Base-by-base conservation (phyloP, 768 basidiomycete species). In the Termitomyces sp. region DNA sequence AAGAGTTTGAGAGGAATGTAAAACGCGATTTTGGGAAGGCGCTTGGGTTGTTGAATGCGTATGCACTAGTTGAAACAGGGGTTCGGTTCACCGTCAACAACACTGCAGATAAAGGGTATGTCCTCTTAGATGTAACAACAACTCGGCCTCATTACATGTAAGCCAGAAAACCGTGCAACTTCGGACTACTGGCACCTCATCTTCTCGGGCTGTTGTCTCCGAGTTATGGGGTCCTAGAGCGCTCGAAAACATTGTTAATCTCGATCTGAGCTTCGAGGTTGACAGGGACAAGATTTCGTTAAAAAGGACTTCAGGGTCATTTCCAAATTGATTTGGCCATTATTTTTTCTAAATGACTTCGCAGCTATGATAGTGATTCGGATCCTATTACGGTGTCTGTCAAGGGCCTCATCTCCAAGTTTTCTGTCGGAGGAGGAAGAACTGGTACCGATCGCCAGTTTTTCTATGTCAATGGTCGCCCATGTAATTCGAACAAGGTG, bases 21-120 rank as follows among this genome's bases (percentile, higher is more conserved):
- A 98, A 96, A 68, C 84, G 94, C 43, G 96, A 98, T 64, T 95
- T 90, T 65, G 84, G 77, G 4, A 97, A 97, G 65, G 89, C 90
- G 1, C 68, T 98, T n/a, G 75, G 80, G 6, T 74, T 97, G 16
- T 71, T 98, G 43, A 84, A 87, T 47, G 93, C 91, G 0, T 99
- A 98, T 70, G 95, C 94, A 0, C 76, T 99, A 4, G 14, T 88
- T 3, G 82, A 87, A 0, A 83, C 70, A 3, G 89, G 87, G 0
- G 84, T 95, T 16, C 79, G 93, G 35, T 69, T 98, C 10, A 79
- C 81, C 0, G 92, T 91, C 1, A 85, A 73, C 61, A 94, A 91
- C 63, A 82, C 81, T 48, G 69, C 72, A 10, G 81, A 83, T 57
- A 84, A 82, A 66, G 92, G 92, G 92, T 93, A 63, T 51, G 85